Conservation (phyloP, 495 filamentous ascomycete genomes). For the Clohesyomyces aquaticus region DNA sequence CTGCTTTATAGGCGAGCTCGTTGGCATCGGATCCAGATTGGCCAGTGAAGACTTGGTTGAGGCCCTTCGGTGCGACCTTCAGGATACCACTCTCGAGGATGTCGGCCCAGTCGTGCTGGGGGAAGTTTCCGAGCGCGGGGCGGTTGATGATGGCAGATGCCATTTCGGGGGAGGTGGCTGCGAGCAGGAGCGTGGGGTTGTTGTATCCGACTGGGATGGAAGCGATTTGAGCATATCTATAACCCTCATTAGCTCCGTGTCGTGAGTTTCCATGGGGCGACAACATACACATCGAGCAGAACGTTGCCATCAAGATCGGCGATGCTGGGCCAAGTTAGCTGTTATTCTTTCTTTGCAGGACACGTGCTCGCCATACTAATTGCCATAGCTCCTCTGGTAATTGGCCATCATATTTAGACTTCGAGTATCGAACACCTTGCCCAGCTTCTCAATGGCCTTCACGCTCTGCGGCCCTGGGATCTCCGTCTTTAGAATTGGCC, state of each 20-base stretch:
- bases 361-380: slow-evolving; percentile 54
- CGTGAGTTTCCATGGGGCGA: neutral
- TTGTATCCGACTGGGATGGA: slow-evolving; percentile 98
- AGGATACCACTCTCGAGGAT: slow-evolving; percentile 87
- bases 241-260: neutral
- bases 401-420: slow-evolving; percentile 91
- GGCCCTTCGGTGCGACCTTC: slow-evolving; percentile 83
- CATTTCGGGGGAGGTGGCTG: slow-evolving; percentile 78
- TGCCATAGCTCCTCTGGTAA: slow-evolving; percentile 69
- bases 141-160: slow-evolving; percentile 84
- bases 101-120: slow-evolving; percentile 82
- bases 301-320: slow-evolving; percentile 86
- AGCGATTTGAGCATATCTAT: slow-evolving; percentile 75
- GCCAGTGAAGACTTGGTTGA: slow-evolving; percentile 96
- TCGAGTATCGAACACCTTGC: slow-evolving; percentile 90
- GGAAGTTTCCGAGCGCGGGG: slow-evolving; percentile 95
- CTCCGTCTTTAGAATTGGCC: slow-evolving; percentile 71
- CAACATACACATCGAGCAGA: slow-evolving; percentile 51
- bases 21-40: slow-evolving; percentile 97
- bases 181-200: slow-evolving; percentile 77
- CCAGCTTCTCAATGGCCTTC: slow-evolving; percentile 70
- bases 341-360: neutral
- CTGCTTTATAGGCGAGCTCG: slow-evolving; percentile 98
- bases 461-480: slow-evolving; percentile 83
- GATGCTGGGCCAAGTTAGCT: slow-evolving; percentile 59